These are phyloP conservation scores for Irpex sp. DNA, from an alignment of 1,284 basidiomycete species.

Conservation along the genomic window DNA sequence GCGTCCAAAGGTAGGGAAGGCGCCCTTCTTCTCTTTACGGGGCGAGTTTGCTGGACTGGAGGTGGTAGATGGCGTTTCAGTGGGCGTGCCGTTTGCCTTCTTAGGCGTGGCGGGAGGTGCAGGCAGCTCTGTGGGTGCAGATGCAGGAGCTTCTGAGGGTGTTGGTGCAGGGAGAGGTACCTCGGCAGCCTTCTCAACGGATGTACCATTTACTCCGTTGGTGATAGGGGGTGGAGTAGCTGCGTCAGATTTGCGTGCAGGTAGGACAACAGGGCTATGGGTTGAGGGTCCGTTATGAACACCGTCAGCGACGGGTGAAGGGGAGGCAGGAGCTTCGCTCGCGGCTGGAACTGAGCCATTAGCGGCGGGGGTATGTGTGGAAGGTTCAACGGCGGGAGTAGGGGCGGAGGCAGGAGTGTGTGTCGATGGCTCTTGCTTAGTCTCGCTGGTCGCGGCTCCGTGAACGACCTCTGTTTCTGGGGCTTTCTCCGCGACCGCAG, in stretches of 20 bases:
- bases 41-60: constrained; percentile 15
- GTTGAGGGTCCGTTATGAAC: constrained; percentile 12
- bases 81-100: constrained; percentile 15
- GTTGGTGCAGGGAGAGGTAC: constrained; percentile 8
- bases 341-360: background rate
- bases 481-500: constrained; percentile 6
- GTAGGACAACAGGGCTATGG: constrained; percentile 13
- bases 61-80: constrained; percentile 10
- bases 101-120: constrained; percentile 8
- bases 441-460: constrained; percentile 8
- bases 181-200: constrained; percentile 8
- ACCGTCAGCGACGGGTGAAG: background rate
- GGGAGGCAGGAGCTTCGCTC: background rate
- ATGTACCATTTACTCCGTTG: constrained; percentile 2
- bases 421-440: constrained; percentile 10
- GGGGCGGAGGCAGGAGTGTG: constrained; percentile 7
- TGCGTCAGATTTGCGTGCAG: background rate
- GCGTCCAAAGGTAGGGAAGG: constrained; percentile 27
- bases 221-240: background rate
- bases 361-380: constrained; percentile 7
- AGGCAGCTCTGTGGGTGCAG: background rate
- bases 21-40: constrained; percentile 25
- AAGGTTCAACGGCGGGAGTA: constrained; percentile 7
- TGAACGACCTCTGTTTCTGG: constrained; percentile 9
- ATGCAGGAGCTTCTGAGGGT: constrained; percentile 8